Evolutionary conservation across 441 rosid genomes (phyloP), one percentile per base, ranked within the genome.

Genomic region (Raphanus hybrid): DNA sequence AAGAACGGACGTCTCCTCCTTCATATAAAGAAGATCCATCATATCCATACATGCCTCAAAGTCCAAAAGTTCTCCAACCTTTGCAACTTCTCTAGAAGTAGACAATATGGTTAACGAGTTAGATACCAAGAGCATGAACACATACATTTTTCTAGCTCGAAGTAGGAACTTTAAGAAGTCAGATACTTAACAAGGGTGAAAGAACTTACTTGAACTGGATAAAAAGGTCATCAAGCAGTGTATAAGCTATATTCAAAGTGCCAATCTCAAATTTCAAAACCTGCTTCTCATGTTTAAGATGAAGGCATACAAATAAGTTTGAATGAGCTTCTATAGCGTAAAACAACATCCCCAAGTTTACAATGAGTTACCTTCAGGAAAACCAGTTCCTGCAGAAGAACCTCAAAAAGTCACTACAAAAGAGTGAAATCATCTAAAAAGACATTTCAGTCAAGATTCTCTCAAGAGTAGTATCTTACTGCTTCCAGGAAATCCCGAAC

Each of bases 11-110:
- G 87, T 85, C 67, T 89, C 92, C 83, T 92, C 88, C 77, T 81
- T 91, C 77, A 89, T 93, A 61, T 89, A 88, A 55, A 92, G 93
- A 85, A 94, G 95, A 85, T 94, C 98, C 92, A 92, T 88, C 80
- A 91, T 67, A 76, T 92, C 91, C 93, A 88, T 84, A 82, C 95
- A 92, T 63, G 89, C 92, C 75, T 91, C 91, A 67, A 89, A 86
- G 77, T 84, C 82, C 80, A 92, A 75, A 45, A 85, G 82, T 73
- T 89, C 91, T 55, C 93, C 96, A 81, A 81, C 86, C 78, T 83
- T 89, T 41, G 96, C 91, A 63, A 89, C 89, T 82, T 70, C 90
- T 80, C 98, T 92, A 64, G 29, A 75, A n/a, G 16, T 48, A 67
- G 58, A 66, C 14, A 6, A 11, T 34, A 65, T 37, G 52, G 52